Evolutionary conservation across 805 yeast genomes (phyloP).

Genomic region (Jamesozyma rosinii): DNA sequence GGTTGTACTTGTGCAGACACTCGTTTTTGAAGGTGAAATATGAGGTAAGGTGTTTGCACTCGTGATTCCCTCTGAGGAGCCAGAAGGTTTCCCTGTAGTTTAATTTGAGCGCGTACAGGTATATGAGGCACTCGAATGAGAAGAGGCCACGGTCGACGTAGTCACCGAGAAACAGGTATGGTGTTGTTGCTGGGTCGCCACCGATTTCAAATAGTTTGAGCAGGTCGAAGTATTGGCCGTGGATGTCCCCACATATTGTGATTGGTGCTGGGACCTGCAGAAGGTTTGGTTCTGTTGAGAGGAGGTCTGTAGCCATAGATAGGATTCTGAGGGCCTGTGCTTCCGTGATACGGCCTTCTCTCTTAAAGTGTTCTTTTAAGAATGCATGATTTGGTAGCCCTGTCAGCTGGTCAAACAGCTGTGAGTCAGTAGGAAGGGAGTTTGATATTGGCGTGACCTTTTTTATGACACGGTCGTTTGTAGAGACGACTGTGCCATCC

Average conservation of each 20-base stretch:
- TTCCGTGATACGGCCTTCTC: conserved; percentile 72
- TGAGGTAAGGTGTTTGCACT: conserved; percentile 84
- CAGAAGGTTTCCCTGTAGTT: conserved; percentile 65
- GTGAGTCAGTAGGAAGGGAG: conserved; percentile 53
- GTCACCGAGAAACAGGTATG: conserved; percentile 83
- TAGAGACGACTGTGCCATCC: conserved; percentile 41
- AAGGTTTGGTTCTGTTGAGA: conserved; percentile 68
- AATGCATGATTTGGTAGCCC: conserved; percentile 69
- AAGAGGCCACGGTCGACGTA: conserved; percentile 92
- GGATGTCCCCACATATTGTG: conserved; percentile 95
- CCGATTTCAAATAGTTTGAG: conserved; percentile 89
- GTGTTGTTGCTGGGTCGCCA: conserved; percentile 71
- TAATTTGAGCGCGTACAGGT: conserved; percentile 70
- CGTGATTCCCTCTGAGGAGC: conserved; percentile 90
- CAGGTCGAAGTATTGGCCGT: conserved; percentile 88
- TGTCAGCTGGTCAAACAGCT: conserved; percentile 46
- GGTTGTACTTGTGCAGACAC: conserved; percentile 74
- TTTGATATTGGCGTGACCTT: conserved; percentile 61
- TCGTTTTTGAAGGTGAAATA: conserved; percentile 90
- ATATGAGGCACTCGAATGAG: conserved; percentile 71
- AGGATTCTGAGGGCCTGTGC: conserved; percentile 64
- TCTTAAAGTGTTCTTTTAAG: conserved; percentile 60
- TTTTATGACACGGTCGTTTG: conserved; percentile 41
- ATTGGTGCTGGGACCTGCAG: conserved; percentile 83
- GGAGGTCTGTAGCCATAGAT: conserved; percentile 49